Evolutionary conservation across 768 basidiomycete genomes (phyloP).

Genomic region (Suillus luteus): DNA sequence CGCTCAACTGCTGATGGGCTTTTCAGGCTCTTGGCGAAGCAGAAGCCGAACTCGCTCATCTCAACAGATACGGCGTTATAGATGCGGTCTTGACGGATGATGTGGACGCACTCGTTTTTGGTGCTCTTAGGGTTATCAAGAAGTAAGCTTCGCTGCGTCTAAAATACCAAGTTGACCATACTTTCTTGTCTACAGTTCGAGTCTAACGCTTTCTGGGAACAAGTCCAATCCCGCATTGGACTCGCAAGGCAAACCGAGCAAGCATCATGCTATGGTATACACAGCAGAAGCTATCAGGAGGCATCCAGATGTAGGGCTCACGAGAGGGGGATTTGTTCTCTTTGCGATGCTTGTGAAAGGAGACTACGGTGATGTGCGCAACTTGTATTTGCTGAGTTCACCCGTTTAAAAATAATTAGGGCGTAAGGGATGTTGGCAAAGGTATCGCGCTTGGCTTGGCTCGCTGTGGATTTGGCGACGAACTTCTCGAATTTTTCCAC

Average conservation of each 20-base stretch:
- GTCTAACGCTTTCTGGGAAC: slow-evolving; percentile 29
- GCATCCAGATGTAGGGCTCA: slow-evolving; percentile 27
- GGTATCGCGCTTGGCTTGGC: slow-evolving; percentile 28
- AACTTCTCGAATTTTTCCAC: slow-evolving; percentile 23
- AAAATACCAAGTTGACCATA: neutral
- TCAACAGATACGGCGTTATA: slow-evolving; percentile 40
- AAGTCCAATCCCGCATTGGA: slow-evolving; percentile 25
- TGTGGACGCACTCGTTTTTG: slow-evolving; percentile 50
- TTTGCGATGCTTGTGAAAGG: slow-evolving; percentile 38
- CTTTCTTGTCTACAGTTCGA: slow-evolving; percentile 13
- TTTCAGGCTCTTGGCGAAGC: slow-evolving; percentile 48
- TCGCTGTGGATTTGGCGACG: slow-evolving; percentile 29
- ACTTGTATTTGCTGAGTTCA: neutral
- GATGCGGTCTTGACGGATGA: slow-evolving; percentile 53
- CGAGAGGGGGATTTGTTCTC: slow-evolving; percentile 34
- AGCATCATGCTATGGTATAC: slow-evolving; percentile 26
- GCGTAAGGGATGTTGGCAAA: slow-evolving; percentile 23
- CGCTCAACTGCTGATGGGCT: neutral
- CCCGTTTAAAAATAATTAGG: slow-evolving; percentile 2
- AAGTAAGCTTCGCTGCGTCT: slow-evolving; percentile 34
- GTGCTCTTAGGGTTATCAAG: slow-evolving; percentile 42
- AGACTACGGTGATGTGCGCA: slow-evolving; percentile 36
- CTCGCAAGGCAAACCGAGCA: slow-evolving; percentile 26
- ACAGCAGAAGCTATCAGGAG: slow-evolving; percentile 25
- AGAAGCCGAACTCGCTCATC: slow-evolving; percentile 49